A percentile compares a stretch with the other conserved stretches of the same genome.
phyloP scores from a whole-genome alignment of 805 yeast genomes.

The Lipomyces japonicus region DNA sequence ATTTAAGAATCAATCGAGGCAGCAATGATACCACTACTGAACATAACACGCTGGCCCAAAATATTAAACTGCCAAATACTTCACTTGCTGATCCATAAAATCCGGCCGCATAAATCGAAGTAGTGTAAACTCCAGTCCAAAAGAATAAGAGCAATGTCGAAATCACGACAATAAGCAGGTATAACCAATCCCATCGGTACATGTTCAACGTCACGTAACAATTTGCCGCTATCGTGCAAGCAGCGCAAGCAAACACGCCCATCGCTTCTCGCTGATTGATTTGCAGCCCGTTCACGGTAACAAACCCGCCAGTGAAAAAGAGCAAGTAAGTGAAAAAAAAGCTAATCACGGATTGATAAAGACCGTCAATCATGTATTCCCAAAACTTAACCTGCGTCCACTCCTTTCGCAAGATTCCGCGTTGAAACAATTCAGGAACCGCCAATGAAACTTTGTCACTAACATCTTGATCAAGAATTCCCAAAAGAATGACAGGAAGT shows the following conservation, averaged over 20 bases:
- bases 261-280: constrained; percentile 68
- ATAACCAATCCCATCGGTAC: constrained; percentile 74
- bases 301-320: constrained; percentile 47
- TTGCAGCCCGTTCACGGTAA: constrained; percentile 46
- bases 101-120: constrained; percentile 49
- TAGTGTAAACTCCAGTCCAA: constrained; percentile 81
- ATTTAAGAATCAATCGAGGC: constrained; percentile 58
- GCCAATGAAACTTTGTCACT: constrained; percentile 58
- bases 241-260: constrained; percentile 59
- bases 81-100: constrained; percentile 64
- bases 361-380: constrained; percentile 63
- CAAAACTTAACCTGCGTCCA: constrained; percentile 60
- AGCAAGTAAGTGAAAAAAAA: constrained; percentile 65
- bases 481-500: constrained; percentile 69
- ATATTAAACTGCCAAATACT: constrained; percentile 55
- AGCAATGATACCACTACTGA: constrained; percentile 53
- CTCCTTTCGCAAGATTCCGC: constrained; percentile 61
- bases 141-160: constrained; percentile 58
- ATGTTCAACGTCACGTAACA: constrained; percentile 64
- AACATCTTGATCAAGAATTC: constrained; percentile 73
- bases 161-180: constrained; percentile 49
- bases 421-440: constrained; percentile 66
- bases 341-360: constrained; percentile 66
- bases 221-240: constrained; percentile 63
- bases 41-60: constrained; percentile 63